Evolutionary conservation across 176 grass and related monocot species (phyloP), one percentile per base, ranked within the genome.

Genomic region (Tillandsia fasciculata): DNA sequence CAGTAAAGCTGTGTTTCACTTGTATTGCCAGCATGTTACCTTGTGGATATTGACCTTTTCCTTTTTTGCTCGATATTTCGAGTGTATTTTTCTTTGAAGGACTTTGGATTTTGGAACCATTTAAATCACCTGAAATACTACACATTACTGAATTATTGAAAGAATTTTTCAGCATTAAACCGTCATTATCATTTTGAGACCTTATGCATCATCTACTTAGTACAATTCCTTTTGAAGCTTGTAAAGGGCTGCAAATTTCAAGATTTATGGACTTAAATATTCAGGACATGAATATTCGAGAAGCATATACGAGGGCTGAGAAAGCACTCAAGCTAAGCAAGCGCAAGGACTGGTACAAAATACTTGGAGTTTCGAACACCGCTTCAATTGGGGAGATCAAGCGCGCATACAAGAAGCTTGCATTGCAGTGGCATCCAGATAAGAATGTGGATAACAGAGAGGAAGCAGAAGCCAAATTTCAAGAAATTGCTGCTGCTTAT

Each of bases 341-440:
- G 85, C 77, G 93, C 51, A 92, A 92, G 85, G 93, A 97, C 53
- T 92, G 93, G 93, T 97, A 92, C 77, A 97, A 90, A 69, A 83
- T 92, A 50, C 89, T 97, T 61, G 86, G 86, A 22, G 15, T 97
- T 74, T 87, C 93, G 51, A 97, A 87, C 74, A 92, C 89, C 51
- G 76, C 93, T 81, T 83, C 81, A 28, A 67, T 81, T 49, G 86
- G 86, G 1, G 93, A 97, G 68, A 97, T 97, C 53, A 97, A 97
- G 73, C 88, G 88, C 50, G 89, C 89, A 15, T 97, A 97, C 82
- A 92, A 97, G 73, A 97, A 91, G 73, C 77, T 97, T 64, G 93
- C 93, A n/a, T 77, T 97, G 67, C 83, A 97, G 78, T 97, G 93
- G 93, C 93, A 97, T 70, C 93, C 93, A 22, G 89, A 97, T 75